Evolutionary conservation across 1,284 basidiomycete species (phyloP), one percentile per base, ranked within the genome.

Genomic region (Cutaneotrichosporon daszewskae): DNA sequence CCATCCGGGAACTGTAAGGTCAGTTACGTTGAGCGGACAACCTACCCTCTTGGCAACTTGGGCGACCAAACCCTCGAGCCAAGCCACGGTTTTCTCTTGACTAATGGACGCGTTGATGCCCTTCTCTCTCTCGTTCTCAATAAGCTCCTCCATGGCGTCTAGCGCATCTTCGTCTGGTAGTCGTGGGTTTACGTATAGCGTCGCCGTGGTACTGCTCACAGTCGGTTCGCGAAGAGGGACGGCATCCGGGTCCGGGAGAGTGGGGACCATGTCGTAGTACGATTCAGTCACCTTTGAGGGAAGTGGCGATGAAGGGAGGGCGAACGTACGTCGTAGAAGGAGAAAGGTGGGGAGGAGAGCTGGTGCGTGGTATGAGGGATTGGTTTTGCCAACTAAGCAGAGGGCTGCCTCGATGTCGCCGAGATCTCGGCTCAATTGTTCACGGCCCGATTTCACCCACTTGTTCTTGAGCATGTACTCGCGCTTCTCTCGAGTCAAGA

Each of bases 401-500:
- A 64, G 37, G 1, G 62, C 49, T 14, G 58, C 35, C 43, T 72
- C 69, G 32, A 72, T 68, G 39, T 72, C 69, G n/a, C 57, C 57
- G 8, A 72, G 44, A 36, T 72, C 69, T 40, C 64, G 67, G 17
- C 60, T 49, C 0, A 72, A 49, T 28, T 58, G 55, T 12, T 68
- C 67, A 9, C 67, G 55, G 2, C 69, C 69, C 3, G 58, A 53
- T 38, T 68, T 68, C 18, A 58, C 60, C 68, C 68, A 72, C 50
- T 66, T 68, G 37, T 54, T 55, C 35, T 64, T 66, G n/a, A 63
- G 43, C 61, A 70, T 72, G 45, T 66, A 59, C 25, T 72, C 69
- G 25, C 69, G 57, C 53, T 69, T 72, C 47, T 72, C 69, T 19
- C 68, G 53, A 1, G 61, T 60, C 17, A 68, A 37, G 29, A 49